These are phyloP conservation scores for Apiospora malaysiana DNA, from an alignment of 2,329 filamentous ascomycete genomes.

Conservation along the genomic window DNA sequence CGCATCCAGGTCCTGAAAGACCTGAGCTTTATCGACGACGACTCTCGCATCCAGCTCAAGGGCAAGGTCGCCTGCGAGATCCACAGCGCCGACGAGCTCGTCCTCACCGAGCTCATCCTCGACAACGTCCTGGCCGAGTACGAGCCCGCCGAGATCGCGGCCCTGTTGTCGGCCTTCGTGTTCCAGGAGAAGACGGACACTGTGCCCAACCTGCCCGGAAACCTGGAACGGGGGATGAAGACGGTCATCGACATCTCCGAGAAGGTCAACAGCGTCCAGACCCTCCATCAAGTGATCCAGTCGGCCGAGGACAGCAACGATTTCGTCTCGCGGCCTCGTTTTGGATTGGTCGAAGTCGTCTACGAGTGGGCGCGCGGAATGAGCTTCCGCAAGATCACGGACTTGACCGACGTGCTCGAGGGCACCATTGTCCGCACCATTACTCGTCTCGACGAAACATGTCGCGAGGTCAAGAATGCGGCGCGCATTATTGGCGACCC, in stretches of 20 bases:
- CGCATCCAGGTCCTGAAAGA: constrained; percentile 91
- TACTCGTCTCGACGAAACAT: constrained; percentile 92
- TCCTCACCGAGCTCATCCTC: constrained; percentile 92
- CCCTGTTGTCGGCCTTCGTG: constrained; percentile 90
- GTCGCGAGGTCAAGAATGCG: constrained; percentile 95
- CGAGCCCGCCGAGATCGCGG: constrained; percentile 95
- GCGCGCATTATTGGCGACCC: constrained; percentile 95
- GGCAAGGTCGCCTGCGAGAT: constrained; percentile 99
- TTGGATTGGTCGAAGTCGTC: constrained; percentile 95
- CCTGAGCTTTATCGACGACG: constrained; percentile 87
- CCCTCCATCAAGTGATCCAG: constrained; percentile 88
- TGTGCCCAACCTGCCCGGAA: constrained; percentile 79
- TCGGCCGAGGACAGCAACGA: constrained; percentile 90
- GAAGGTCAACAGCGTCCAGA: constrained; percentile 90
- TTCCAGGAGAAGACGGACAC: constrained; percentile 96
- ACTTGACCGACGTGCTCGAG: constrained; percentile 93
- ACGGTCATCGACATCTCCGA: constrained; percentile 91
- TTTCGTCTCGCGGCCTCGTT: constrained; percentile 84
- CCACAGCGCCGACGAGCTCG: constrained; percentile 94
- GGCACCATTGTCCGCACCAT: constrained; percentile 97
- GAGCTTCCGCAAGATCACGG: constrained; percentile 97
- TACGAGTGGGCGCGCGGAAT: constrained; percentile 98
- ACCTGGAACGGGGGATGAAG: constrained; percentile 80
- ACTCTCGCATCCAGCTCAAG: constrained; percentile 89
- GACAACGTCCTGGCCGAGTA: constrained; percentile 96